Evolutionary conservation across 768 basidiomycete species (phyloP).

Genomic region (Trametes cubensis): DNA sequence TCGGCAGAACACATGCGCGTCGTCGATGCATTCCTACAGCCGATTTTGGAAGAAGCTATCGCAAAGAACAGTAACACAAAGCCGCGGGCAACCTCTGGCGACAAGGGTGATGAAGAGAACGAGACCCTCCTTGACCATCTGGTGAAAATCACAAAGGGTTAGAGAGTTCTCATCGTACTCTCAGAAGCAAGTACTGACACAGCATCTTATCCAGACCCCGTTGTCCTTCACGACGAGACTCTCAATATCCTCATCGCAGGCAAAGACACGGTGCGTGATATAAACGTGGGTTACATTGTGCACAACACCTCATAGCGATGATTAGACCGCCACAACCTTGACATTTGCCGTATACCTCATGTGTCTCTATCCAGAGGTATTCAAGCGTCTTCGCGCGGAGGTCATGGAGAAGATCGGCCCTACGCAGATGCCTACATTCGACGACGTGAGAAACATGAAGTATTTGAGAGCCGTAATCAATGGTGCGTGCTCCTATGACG

Average conservation of each 20-base stretch:
- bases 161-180: neutral
- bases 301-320: neutral
- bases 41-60: conserved; percentile 40
- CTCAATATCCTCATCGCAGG: conserved; percentile 41
- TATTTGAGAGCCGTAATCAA: conserved; percentile 42
- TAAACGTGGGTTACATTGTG: too few relatives aligned
- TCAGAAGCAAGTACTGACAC: too few relatives aligned
- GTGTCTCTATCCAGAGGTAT: conserved; percentile 35
- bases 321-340: conserved; percentile 39
- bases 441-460: conserved; percentile 38
- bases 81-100: neutral
- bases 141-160: conserved; percentile 43
- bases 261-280: conserved; percentile 36
- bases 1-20: conserved; percentile 40
- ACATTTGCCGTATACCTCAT: conserved; percentile 40
- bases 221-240: conserved; percentile 37
- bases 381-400: conserved; percentile 37
- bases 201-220: conserved; percentile 27
- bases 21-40: conserved; percentile 44
- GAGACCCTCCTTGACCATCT: conserved; percentile 48
- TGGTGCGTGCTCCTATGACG: conserved; percentile 24
- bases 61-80: conserved; percentile 14
- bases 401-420: conserved; percentile 36
- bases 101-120: conserved; percentile 25
- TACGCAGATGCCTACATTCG: conserved; percentile 34